Evolutionary conservation across 352 stramenopile genomes (phyloP), one percentile per base, ranked within the genome.

Genomic region (Globisporangium paroecandrum): DNA sequence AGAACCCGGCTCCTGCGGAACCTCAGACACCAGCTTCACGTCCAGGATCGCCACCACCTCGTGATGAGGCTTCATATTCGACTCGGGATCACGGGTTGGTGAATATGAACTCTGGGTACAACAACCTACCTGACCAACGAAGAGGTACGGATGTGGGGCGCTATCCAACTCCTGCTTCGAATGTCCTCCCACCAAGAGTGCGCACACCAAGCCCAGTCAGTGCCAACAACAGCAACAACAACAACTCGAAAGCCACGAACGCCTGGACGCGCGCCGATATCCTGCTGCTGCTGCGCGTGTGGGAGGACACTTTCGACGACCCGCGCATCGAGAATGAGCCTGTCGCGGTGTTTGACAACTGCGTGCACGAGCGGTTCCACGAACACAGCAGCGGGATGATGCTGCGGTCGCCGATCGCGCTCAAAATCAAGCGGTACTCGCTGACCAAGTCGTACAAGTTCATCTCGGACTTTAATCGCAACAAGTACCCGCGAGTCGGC

Each of bases 381-480:
- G 58, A 63, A 41, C 7, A 54, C 15, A 54, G 24, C n/a, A 18
- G n/a, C 32, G 43, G 54, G 20, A 34, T 51, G 25, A 18, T 57
- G 15, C 53, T 54, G n/a, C 64, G 64, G 4, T 63, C 64, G 1
- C 41, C 54, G 15, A 62, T 62, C n/a, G 64, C 64, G 18, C 54
- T 69, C 38, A 69, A 69, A 29, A 69, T 69, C 55, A 69, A 69
- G 43, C 64, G 64, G 27, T 69, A 69, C 43, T 62, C 64, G 15
- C 64, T 69, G 27, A 63, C 56, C 5, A 62, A 62, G 56, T 63
- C 64, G n/a, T 62, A 58, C 55, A 62, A 69, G 55, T 69, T 69
- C 64, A 62, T 69, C 27, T 27, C 55, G 18, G 64, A 69, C 22
- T 69, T 69, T n/a, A 69, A 69, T 20, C 43, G 46, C 38, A 43